Base-by-base conservation (phyloP, 352 stramenopile species). In the Pythium aquatile region DNA sequence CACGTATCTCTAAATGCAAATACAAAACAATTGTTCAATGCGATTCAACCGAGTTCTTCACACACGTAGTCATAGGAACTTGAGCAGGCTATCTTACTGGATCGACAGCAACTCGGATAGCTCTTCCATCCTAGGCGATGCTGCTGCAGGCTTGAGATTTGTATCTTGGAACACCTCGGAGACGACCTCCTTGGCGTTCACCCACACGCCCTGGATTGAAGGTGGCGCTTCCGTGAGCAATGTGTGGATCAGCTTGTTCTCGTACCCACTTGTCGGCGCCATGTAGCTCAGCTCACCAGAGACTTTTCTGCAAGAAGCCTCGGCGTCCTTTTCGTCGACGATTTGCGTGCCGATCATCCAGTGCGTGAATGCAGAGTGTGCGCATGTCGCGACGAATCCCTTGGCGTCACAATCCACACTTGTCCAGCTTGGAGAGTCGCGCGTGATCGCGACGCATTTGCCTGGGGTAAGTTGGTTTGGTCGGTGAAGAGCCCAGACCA, bases 361-460 rank as follows among this genome's bases (percentile, higher is more conserved):
- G 13, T 65, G 55, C 7, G 47, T 42, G 53, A 69, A 65, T 16
- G 55, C 55, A 1, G 29, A 46, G 5, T 58, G 33, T 1, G 47
- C 57, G 39, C 67, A 74, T 2, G 52, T 54, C 26, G 67, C 67
- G 3, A 61, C 63, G 8, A 74, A 40, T 5, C 51, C 60, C 16
- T 56, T 3, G 2, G 72, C 67, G 37, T 75, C 52, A 57, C 83
- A 93, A 61, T 88, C 78, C 8, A 93, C 72, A 49, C 76, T 88
- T 14, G 74, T 64, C 83, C 83, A 93, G 48, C 49, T 70, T 20
- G 59, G 56, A 7, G 68, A 75, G 8, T 58, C 44, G 0, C 79
- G 70, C 42, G 76, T 75, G 48, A 92, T 67, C 2, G 63, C 81
- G 1, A 92, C 69, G 60, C 85, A 94, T 54, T 82, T 70, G 13